These are phyloP conservation scores for Chloris gayana DNA, from an alignment of 176 grass and related monocot species.

Conservation along the genomic window DNA sequence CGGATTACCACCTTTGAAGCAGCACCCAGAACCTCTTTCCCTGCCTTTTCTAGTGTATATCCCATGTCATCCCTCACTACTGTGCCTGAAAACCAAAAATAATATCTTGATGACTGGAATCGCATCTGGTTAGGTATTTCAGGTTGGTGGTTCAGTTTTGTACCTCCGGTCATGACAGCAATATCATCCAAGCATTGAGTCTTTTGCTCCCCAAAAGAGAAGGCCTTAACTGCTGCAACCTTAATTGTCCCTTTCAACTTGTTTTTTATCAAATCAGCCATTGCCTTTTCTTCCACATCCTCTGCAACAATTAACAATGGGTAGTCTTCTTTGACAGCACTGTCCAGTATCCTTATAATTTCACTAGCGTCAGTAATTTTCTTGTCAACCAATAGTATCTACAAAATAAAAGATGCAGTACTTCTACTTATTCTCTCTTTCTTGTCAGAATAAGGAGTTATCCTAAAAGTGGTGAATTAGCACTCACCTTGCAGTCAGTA, in stretches of 20 bases:
- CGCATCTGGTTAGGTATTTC: conserved; percentile 7
- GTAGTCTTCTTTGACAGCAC: conserved; percentile 81
- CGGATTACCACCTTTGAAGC: conserved; percentile 74
- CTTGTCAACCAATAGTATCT: conserved; percentile 94
- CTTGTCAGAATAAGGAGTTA: neutral
- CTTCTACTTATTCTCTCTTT: conserved; percentile 19
- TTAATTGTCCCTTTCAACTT: conserved; percentile 88
- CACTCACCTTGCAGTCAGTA: conserved; percentile 64
- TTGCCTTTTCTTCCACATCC: conserved; percentile 70
- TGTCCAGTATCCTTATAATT: conserved; percentile 80
- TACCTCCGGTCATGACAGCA: conserved; percentile 93
- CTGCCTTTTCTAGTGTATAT: conserved; percentile 70
- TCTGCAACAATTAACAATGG: conserved; percentile 84
- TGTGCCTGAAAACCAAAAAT: conserved; percentile 59
- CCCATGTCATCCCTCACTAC: conserved; percentile 81
- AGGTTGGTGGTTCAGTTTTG: neutral
- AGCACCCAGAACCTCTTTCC: conserved; percentile 84
- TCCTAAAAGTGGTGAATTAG: neutral
- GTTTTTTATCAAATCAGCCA: conserved; percentile 81
- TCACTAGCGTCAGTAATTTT: conserved; percentile 77
- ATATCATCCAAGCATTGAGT: conserved; percentile 86
- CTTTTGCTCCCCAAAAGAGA: conserved; percentile 86
- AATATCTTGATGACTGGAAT: conserved; percentile 7
- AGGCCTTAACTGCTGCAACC: conserved; percentile 82
- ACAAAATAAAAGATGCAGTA: conserved; percentile 32